Percentiles rank a stretch among this genome's conserved stretches.
Evolutionary conservation across 208 protist species (phyloP).

Genomic region (Ichthyophonus hoferi): DNA sequence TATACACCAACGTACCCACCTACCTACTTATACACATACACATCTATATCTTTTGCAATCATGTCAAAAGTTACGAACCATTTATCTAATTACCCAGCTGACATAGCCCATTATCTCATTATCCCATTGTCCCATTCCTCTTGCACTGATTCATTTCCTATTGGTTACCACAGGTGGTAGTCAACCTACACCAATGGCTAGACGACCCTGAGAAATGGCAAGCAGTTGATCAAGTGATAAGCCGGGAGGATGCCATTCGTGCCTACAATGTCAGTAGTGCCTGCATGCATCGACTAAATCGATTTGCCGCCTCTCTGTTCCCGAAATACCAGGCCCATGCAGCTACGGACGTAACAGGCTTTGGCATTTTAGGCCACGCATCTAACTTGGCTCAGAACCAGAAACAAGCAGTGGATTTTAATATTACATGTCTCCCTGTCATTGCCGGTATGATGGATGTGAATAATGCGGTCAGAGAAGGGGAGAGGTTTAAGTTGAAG

Average conservation of each 20-base stretch:
- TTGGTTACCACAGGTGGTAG: conserved; percentile 65
- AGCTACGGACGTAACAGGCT: conserved; percentile 90
- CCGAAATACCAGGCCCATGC: conserved; percentile 73
- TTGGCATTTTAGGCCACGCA: conserved; percentile 87
- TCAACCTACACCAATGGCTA: conserved; percentile 86
- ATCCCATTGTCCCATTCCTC: too few species aligned
- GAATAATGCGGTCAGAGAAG: conserved; percentile 68
- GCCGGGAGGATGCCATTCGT: background rate
- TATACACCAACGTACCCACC: too few species aligned
- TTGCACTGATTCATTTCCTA: too few species aligned
- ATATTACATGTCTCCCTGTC: conserved; percentile 77
- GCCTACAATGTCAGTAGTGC: conserved; percentile 25
- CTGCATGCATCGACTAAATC: conserved; percentile 71
- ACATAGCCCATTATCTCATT: too few species aligned
- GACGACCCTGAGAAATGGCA: conserved; percentile 48
- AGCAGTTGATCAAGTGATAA: conserved; percentile 5
- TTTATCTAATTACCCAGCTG: too few species aligned
- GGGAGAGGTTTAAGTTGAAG: conserved; percentile 77
- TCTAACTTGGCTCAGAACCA: conserved; percentile 81
- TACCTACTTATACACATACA: too few species aligned
- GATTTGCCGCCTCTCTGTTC: conserved; percentile 77
- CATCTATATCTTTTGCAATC: too few species aligned
- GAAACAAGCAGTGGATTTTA: conserved; percentile 52
- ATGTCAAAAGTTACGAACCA: too few species aligned
- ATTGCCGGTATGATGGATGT: conserved; percentile 70